Conservation (phyloP, 345 rosid species). For the Turritis glabra region DNA sequence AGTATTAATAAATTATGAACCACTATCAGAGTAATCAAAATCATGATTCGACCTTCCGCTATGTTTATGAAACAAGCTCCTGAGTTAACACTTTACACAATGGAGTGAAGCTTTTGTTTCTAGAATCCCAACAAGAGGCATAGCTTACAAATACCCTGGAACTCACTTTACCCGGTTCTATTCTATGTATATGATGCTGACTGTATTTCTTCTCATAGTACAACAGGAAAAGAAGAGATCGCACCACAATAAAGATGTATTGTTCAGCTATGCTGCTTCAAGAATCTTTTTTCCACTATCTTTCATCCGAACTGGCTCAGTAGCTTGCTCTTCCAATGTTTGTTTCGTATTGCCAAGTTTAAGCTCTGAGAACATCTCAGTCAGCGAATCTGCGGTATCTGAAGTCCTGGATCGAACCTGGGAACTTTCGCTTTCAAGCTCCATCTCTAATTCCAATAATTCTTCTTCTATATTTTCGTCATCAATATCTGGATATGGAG, state of each 20-base stretch:
- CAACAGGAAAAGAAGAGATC: constrained; percentile 13
- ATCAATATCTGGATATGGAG: constrained; percentile 50
- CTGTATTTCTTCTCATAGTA: neutral
- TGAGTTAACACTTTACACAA: constrained; percentile 23
- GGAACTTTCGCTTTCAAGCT: constrained; percentile 49
- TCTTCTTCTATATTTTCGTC: constrained; percentile 81
- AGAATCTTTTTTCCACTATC: constrained; percentile 38
- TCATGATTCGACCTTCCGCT: constrained; percentile 11
- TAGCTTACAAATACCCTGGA: constrained; percentile 11
- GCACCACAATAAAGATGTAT: constrained; percentile 25
- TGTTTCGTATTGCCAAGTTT: constrained; percentile 48
- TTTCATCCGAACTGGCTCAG: constrained; percentile 31
- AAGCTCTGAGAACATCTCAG: constrained; percentile 57
- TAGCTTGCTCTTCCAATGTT: constrained; percentile 25
- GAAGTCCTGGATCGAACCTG: constrained; percentile 23
- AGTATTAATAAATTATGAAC: neutral
- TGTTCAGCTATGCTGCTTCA: constrained; percentile 51
- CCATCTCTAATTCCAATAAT: constrained; percentile 65
- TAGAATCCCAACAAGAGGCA: constrained; percentile 9
- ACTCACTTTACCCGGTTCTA: neutral
- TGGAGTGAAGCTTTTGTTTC: constrained; percentile 16
- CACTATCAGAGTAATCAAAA: neutral
- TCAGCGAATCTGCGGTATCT: constrained; percentile 47
- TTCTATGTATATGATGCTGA: neutral
- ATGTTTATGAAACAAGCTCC: constrained; percentile 15